A percentile compares a stretch with the other conserved stretches of the same genome.
Conservation (phyloP, 768 basidiomycete genomes). For the Suillus occidentalis region DNA sequence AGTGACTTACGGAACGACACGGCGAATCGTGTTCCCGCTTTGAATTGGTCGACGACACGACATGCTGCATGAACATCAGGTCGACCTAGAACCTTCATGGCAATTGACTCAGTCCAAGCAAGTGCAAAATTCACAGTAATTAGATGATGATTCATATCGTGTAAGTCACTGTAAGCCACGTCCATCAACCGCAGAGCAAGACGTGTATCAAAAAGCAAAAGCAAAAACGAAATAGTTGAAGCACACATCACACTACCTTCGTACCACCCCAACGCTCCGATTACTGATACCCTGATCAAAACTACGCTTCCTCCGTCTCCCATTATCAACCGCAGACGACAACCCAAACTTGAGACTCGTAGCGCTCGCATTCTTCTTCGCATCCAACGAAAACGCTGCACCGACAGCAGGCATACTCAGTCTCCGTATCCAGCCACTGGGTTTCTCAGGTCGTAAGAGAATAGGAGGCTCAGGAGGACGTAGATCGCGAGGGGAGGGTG, state of each 20-base stretch:
- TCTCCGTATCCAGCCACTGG: slow-evolving; percentile 73
- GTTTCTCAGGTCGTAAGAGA: slow-evolving; percentile 51
- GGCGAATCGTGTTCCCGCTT: too few relatives aligned
- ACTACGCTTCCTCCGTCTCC: slow-evolving; percentile 39
- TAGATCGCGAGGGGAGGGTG: slow-evolving; percentile 32
- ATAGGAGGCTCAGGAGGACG: slow-evolving; percentile 46
- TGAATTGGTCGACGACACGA: too few relatives aligned
- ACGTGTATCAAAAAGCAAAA: neutral
- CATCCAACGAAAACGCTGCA: slow-evolving; percentile 59
- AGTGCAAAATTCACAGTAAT: neutral
- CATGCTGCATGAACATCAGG: too few relatives aligned
- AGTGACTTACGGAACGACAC: too few relatives aligned
- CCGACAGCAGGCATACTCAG: slow-evolving; percentile 75
- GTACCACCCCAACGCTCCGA: slow-evolving; percentile 54
- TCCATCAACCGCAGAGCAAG: neutral
- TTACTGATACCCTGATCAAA: slow-evolving; percentile 41
- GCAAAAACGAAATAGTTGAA: neutral
- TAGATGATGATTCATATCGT: neutral
- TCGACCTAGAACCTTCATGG: too few relatives aligned
- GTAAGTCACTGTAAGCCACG: neutral
- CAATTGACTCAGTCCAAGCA: neutral
- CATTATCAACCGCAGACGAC: slow-evolving; percentile 46
- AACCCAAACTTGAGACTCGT: slow-evolving; percentile 35
- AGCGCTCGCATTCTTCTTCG: slow-evolving; percentile 51
- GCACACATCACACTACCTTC: slow-evolving; percentile 32